Evolutionary conservation across 2,329 filamentous ascomycete genomes (phyloP).

Genomic region (Westerdykella sp.): DNA sequence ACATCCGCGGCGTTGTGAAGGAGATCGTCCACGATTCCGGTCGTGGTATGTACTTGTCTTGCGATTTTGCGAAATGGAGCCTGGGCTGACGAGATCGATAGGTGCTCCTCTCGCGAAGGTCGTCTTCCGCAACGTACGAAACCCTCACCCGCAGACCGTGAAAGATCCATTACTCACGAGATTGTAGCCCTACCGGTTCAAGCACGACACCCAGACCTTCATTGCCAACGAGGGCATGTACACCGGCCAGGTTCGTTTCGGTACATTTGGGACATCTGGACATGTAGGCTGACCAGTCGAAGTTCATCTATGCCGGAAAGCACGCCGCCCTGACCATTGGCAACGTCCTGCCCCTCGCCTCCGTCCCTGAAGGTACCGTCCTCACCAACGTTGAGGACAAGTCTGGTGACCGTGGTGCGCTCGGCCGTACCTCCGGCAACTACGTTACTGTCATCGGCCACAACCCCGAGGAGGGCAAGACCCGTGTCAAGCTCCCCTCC

Average conservation of each 20-base stretch:
- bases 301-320: conserved; percentile 99
- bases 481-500: conserved; percentile 97
- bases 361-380: conserved; percentile 98
- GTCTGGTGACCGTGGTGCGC: conserved; percentile 89
- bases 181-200: conserved; percentile 78
- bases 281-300: conserved; percentile 14
- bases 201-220: conserved; percentile 97
- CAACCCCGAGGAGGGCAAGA: conserved; percentile 76
- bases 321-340: conserved; percentile 94
- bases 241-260: conserved; percentile 68
- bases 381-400: conserved; percentile 99
- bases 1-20: conserved; percentile 95
- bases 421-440: conserved; percentile 97
- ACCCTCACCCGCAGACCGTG: conserved; percentile 2
- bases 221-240: conserved; percentile 99
- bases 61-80: conserved; percentile 5
- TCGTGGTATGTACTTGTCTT: conserved; percentile 59
- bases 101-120: conserved; percentile 86
- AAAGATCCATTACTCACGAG: conserved; percentile 13
- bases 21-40: conserved; percentile 99
- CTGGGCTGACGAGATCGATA: conserved; percentile 19
- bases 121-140: conserved; percentile 70
- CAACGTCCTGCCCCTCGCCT: conserved; percentile 91
- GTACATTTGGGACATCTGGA: conserved; percentile 1
- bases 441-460: conserved; percentile 69